Conservation (phyloP, 2,329 filamentous ascomycete species). For the Verticillium isaacii region DNA sequence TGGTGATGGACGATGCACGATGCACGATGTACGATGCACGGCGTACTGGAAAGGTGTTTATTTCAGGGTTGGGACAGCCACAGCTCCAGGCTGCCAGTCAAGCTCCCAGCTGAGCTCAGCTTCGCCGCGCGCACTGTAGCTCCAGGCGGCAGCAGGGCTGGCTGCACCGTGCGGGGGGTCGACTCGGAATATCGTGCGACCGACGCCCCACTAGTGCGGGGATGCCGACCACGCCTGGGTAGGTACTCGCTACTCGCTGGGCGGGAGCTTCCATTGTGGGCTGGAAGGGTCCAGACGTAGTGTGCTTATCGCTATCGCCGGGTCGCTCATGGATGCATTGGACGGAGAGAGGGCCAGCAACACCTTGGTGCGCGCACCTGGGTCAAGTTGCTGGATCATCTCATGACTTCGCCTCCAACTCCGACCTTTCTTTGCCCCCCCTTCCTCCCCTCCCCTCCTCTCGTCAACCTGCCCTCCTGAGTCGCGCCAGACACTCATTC, state of each 20-base stretch:
- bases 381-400: not conserved
- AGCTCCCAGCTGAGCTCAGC: not conserved
- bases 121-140: not conserved
- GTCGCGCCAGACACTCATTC: not conserved
- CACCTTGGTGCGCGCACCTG: not conserved
- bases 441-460: conserved; percentile 1
- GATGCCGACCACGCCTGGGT: not conserved
- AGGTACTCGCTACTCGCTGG: not conserved
- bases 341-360: not conserved
- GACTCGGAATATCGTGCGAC: not conserved
- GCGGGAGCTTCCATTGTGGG: not conserved
- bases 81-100: not conserved
- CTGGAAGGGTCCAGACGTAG: not conserved
- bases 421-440: not conserved
- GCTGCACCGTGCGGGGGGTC: not conserved
- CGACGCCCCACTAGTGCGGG: not conserved
- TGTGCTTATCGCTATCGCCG: not conserved
- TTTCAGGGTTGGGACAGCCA: conserved; percentile 7
- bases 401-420: not conserved
- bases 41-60: conserved; percentile 22
- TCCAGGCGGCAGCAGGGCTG: not conserved
- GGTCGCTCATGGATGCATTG: not conserved
- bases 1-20: not conserved
- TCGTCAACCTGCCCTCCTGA: conserved; percentile 6
- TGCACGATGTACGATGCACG: not conserved